Base-by-base conservation (phyloP, 495 filamentous ascomycete species). In the Aspergillus sclerotiicarbonarius region DNA sequence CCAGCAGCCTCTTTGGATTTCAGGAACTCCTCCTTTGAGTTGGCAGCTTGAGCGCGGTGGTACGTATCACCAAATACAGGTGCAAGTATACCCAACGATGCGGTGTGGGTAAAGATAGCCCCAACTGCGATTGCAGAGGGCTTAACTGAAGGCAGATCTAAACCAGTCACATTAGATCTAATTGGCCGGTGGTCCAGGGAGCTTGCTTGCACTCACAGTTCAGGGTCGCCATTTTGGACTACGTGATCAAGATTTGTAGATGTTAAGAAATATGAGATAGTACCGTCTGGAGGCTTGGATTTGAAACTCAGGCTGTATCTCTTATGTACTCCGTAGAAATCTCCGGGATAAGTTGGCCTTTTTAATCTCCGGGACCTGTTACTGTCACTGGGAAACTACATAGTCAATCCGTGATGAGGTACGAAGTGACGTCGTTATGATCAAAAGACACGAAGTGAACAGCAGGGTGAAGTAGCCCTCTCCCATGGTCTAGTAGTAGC, bases 81-180 rank as follows among this genome's bases (percentile, higher is more conserved):
- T 33, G 86, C 83, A 31, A 98, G 82, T 62, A 98, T 85, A 60
- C 88, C 88, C 59, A 92, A 78, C 52, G 88, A 89, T 50, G 83
- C 82, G 58, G 83, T 87, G 76, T 98, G 93, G 80, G 89, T 96
- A 85, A 96, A 98, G 72, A 90, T 72, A 41, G 94, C 96, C 74
- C 94, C 94, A 64, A 97, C 84, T 62, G 93, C 94, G 68, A 98
- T 96, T 60, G 94, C 94, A 50, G 93, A 97, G 50, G 94, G 94
- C 86, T 96, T 98, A 67, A 98, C 94, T 44, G 94, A 82, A 64
- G 94, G 94, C 58, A 98, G 85, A 69, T 97, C 91, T 96, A 53
- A 16, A 21, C 15, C n/a, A 35, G 21, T 37, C 37, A 30, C 25
- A 30, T 46, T 51, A 62, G 51, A 19, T 53, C 35, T 45, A 31